Evolutionary conservation across 2,329 filamentous ascomycete genomes (phyloP), one percentile per base, ranked within the genome.

Genomic region (Mollisia scopiformis): DNA sequence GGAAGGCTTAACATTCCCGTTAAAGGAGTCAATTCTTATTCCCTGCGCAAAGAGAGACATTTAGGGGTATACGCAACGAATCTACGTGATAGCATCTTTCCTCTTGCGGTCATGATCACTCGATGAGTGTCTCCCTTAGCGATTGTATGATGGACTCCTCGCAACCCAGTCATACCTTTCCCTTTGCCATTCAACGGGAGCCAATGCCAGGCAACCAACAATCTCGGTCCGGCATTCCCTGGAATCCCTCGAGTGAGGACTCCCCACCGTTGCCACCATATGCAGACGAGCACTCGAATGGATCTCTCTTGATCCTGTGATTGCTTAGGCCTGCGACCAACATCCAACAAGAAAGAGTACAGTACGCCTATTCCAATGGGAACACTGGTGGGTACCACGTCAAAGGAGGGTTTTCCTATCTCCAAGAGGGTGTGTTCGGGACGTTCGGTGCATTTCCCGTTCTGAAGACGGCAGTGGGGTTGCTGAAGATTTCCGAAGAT

Each of bases 181-280:
- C 23, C 11, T 30, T 54, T 16, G 6, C 25, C 2, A n/a, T 23
- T 41, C 21, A 25, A 54, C 31, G 21, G n/a, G 11, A 28, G 14
- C 43, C 43, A 47, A 28, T 47, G 19, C 39, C 39, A 43, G 19
- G 16, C 19, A 23, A 13, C 23, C 43, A 47, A 28, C 43, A 47
- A 2, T 31, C 23, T 33, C 53, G 53, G 37, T 55, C 53, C 53
- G 53, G 5, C 16, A 43, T 46, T 19, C 53, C n/a, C 53, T 27
- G 16, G 33, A 55, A 19, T 55, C 37, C 35, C 37, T 55, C 53
- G 35, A 55, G 53, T 55, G 37, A 46, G 53, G 30, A 8, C 31
- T 27, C 19, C 25, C 31, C 25, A 31, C 7, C 46, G 25, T 46
- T 41, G 51, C 31, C 53, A 55, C 33, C 35, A 19, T 16, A 28